A percentile compares a stretch with the other conserved stretches of the same genome.
phyloP scores from a whole-genome alignment of 1,284 basidiomycete genomes.

The Heliocybe sulcata region DNA sequence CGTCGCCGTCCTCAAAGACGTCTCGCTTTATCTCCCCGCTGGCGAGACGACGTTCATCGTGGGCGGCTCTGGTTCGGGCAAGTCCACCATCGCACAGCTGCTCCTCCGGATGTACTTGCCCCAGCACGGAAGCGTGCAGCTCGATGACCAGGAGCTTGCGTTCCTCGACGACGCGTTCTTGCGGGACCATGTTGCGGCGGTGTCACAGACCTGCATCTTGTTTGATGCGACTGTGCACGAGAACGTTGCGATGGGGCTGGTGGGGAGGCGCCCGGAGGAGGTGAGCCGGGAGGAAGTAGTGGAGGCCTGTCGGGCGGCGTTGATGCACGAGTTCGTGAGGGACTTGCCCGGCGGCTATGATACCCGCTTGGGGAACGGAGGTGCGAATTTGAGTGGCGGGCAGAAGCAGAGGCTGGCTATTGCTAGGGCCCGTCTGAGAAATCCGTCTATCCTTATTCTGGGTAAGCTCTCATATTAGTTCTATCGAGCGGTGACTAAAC shows the following conservation, averaged over 20 bases:
- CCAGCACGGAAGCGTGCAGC: slow-evolving; percentile 51
- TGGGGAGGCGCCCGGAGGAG: slow-evolving; percentile 29
- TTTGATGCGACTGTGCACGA: slow-evolving; percentile 83
- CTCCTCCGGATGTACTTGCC: slow-evolving; percentile 77
- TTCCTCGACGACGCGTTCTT: slow-evolving; percentile 77
- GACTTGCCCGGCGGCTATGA: slow-evolving; percentile 87
- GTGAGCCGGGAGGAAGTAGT: slow-evolving; percentile 69
- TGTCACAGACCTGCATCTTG: slow-evolving; percentile 75
- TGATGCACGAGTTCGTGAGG: slow-evolving; percentile 84
- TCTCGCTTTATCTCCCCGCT: slow-evolving; percentile 75
- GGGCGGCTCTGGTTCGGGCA: slow-evolving; percentile 87
- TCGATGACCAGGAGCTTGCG: slow-evolving; percentile 81
- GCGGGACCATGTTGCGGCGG: slow-evolving; percentile 66
- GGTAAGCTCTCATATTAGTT: slow-evolving; percentile 42
- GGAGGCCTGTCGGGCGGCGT: slow-evolving; percentile 77
- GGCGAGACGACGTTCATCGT: slow-evolving; percentile 90
- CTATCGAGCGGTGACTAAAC: not conserved
- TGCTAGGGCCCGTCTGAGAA: slow-evolving; percentile 80
- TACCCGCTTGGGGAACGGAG: slow-evolving; percentile 70
- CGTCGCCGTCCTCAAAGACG: slow-evolving; percentile 51
- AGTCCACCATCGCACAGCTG: slow-evolving; percentile 85
- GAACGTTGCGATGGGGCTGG: slow-evolving; percentile 81
- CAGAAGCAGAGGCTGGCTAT: slow-evolving; percentile 92
- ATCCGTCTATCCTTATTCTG: slow-evolving; percentile 88
- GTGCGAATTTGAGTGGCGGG: slow-evolving; percentile 82